Evolutionary conservation across 2,329 filamentous ascomycete genomes (phyloP), one percentile per base, ranked within the genome.

Genomic region (Talaromyces rugulosus): DNA sequence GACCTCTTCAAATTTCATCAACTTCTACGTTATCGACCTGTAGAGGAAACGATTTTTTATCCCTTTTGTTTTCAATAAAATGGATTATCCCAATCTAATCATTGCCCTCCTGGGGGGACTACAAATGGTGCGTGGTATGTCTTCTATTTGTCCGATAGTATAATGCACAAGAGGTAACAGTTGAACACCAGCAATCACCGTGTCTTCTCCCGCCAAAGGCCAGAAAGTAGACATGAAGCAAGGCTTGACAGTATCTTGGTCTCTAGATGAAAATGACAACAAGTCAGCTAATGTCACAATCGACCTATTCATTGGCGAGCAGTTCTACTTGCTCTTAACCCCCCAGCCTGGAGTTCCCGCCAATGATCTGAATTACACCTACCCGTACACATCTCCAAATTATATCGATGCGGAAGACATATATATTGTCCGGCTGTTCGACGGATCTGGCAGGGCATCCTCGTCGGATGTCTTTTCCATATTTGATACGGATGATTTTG

Each of bases 161-260:
- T 27, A 8, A 6, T 47, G 11, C 23, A 23, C 44, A 47, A 47
- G 44, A 47, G 36, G n/a, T 47, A 27, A 47, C 44, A 47, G 44
- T 47, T 47, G 18, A 27, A 23, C 18, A 8, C 44, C 23, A 47
- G 44, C 44, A 47, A 47, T 61, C 16, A 42, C 12, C 9, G 56
- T 61, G 23, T 53, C 34, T 27, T 53, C 28, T n/a, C 59, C 59
- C 14, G 56, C 18, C 9, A 30, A 42, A 57, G 54, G 54, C 18
- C 54, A 58, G 34, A 61, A n/a, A 52, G 44, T 61, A n/a, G 54
- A 61, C 54, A 44, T 61, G 12, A 55, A 58, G 30, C 55, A 61
- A 33, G 60, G 60, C 14, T 53, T 61, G 31, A 9, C 54, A 11
- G 11, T 57, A n/a, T 61, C 44, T 40, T 61, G 60, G 60, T 53